Conservation (phyloP, 139 green algal genomes). For the Chlamydomonas sp. region DNA sequence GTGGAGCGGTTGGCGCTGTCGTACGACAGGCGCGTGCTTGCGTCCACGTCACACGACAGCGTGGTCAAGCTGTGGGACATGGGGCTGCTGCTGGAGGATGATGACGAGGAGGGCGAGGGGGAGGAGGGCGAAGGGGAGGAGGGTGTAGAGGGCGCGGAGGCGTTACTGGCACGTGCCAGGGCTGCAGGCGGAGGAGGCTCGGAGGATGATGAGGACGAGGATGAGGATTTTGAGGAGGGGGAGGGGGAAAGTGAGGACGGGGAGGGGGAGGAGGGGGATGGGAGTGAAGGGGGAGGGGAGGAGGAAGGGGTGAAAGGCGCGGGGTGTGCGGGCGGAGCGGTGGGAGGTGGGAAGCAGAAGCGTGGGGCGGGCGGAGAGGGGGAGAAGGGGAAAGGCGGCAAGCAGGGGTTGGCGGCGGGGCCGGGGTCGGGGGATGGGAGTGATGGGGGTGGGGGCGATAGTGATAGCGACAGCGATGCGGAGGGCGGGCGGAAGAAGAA, state of each 20-base stretch:
- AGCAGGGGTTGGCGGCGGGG: background rate
- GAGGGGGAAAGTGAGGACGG: background rate
- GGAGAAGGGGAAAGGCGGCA: background rate
- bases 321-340: background rate
- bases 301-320: conserved; percentile 6
- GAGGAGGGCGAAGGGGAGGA: conserved; percentile 4
- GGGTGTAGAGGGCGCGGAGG: background rate
- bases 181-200: background rate
- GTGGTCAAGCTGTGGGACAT: conserved; percentile 87
- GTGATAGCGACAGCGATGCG: conserved; percentile 10
- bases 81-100: conserved; percentile 61
- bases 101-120: conserved; percentile 61
- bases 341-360: background rate
- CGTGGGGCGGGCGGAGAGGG: background rate
- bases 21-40: conserved; percentile 61
- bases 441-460: background rate
- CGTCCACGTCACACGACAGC: conserved; percentile 81
- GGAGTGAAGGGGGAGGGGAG: background rate
- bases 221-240: conserved; percentile 26
- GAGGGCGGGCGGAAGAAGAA: conserved; percentile 42
- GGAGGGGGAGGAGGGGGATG: background rate
- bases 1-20: conserved; percentile 74
- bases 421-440: background rate
- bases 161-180: background rate
- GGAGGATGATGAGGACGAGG: background rate